phyloP scores from a whole-genome alignment of 805 yeast species.

The Candida tallmaniae region DNA sequence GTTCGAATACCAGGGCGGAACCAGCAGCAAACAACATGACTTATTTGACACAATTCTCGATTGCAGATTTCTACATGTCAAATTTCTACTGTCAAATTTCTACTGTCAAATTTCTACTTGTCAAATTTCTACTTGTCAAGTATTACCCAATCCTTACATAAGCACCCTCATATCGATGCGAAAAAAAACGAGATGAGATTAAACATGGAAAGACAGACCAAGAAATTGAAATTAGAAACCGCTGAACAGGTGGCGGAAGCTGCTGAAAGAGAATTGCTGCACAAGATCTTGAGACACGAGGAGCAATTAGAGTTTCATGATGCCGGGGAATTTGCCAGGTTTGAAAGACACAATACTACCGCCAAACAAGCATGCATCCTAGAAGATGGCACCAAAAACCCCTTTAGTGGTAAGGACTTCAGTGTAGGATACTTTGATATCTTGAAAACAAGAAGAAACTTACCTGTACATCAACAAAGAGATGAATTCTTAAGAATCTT shows the following conservation, averaged over 20 bases:
- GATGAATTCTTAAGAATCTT: constrained; percentile 80
- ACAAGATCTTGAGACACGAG: constrained; percentile 34
- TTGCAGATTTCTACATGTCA: too few species aligned
- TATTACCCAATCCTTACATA: too few species aligned
- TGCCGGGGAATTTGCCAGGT: constrained; percentile 56
- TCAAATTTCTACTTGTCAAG: too few species aligned
- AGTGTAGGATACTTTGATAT: constrained; percentile 71
- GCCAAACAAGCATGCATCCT: constrained; percentile 55
- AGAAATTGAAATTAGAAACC: constrained; percentile 49
- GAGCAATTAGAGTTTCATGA: constrained; percentile 50
- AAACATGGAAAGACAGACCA: constrained; percentile 36
- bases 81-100: too few species aligned
- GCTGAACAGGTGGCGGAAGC: constrained; percentile 66
- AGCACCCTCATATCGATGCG: too few species aligned
- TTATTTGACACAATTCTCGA: too few species aligned
- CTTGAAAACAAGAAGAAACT: constrained; percentile 69
- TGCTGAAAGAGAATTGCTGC: constrained; percentile 51
- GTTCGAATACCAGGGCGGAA: too few species aligned
- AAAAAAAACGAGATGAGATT: constrained; percentile 5
- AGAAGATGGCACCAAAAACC: constrained; percentile 60
- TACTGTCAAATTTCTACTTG: too few species aligned
- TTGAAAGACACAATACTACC: constrained; percentile 61
- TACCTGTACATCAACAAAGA: constrained; percentile 94
- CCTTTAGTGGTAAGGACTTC: constrained; percentile 70
- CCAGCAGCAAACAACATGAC: too few species aligned